A percentile compares a stretch with the other conserved stretches of the same genome.
phyloP scores from a whole-genome alignment of 169 alveolate genomes.

The Plasmodium ovale region DNA sequence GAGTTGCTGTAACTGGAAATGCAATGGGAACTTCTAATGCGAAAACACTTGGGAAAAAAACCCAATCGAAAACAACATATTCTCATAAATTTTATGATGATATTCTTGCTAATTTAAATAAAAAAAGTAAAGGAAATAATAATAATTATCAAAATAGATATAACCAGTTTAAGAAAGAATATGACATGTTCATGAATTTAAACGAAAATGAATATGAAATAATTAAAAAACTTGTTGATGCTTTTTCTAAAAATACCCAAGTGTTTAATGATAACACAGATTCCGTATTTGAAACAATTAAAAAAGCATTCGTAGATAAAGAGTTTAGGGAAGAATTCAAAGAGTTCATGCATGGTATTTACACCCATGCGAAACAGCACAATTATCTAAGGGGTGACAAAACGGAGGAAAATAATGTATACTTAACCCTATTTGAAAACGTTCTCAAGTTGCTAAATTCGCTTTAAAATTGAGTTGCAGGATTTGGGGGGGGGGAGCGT shows the following conservation, averaged over 20 bases:
- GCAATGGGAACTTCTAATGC: too few relatives aligned
- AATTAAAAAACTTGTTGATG: conserved; percentile 9
- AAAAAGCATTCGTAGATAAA: conserved; percentile 17
- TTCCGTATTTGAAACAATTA: conserved; percentile 22
- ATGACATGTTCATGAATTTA: conserved; percentile 9
- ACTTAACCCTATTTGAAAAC: conserved; percentile 11
- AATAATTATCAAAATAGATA: not conserved
- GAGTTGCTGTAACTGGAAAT: too few relatives aligned
- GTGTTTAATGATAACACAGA: not conserved
- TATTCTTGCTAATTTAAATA: not conserved
- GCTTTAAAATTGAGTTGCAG: not conserved
- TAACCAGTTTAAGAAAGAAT: conserved; percentile 24
- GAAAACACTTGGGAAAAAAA: not conserved
- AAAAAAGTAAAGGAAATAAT: not conserved
- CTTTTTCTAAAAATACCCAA: not conserved
- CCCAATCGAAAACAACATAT: not conserved
- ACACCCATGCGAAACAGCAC: not conserved
- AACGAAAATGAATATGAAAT: conserved; percentile 30
- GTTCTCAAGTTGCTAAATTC: conserved; percentile 3
- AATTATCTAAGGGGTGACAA: not conserved
- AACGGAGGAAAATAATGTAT: not conserved
- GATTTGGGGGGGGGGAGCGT: not conserved
- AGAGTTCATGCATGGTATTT: conserved; percentile 6
- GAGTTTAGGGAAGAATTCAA: not conserved
- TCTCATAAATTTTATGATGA: conserved; percentile 7